Conservation (phyloP, 176 grass and related monocot genomes). For the Phoenix dactylifera region DNA sequence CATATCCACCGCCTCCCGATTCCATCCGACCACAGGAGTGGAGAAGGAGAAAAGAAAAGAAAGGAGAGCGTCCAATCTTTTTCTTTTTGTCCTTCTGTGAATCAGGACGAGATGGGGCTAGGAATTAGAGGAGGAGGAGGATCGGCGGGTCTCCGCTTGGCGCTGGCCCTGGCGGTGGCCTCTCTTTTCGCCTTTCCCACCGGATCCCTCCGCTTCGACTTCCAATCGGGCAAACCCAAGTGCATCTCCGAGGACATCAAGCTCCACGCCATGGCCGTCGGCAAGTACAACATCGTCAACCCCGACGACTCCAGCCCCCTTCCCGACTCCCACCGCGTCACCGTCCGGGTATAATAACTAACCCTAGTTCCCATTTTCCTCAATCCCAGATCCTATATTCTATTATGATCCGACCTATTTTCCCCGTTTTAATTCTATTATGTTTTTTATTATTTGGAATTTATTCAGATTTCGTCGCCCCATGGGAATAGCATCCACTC, state of each 20-base stretch:
- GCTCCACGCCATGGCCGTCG: conserved; percentile 71
- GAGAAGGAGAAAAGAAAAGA: no score
- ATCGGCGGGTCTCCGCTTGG: not conserved
- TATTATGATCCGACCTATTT: no score
- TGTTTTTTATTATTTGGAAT: no score
- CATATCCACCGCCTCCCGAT: no score
- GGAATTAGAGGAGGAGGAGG: no score
- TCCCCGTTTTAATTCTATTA: no score
- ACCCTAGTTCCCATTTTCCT: not conserved
- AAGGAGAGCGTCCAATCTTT: no score
- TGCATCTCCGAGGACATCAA: conserved; percentile 98
- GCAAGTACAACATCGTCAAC: conserved; percentile 66
- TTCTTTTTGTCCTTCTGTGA: no score
- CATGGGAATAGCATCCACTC: conserved; percentile 94
- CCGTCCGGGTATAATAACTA: conserved; percentile 49
- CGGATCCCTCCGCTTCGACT: conserved; percentile 62
- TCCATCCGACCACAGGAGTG: no score
- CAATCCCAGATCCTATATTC: no score
- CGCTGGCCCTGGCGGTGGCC: conserved; percentile 13
- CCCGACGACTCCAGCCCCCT: conserved; percentile 58
- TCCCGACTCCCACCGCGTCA: conserved; percentile 80
- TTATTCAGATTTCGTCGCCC: conserved; percentile 70
- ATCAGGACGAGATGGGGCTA: conserved; percentile 20
- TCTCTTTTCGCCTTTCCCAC: conserved; percentile 13
- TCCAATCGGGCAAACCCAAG: conserved; percentile 88